Conservation (phyloP, 495 filamentous ascomycete genomes). For the Trichocladium antarcticum region DNA sequence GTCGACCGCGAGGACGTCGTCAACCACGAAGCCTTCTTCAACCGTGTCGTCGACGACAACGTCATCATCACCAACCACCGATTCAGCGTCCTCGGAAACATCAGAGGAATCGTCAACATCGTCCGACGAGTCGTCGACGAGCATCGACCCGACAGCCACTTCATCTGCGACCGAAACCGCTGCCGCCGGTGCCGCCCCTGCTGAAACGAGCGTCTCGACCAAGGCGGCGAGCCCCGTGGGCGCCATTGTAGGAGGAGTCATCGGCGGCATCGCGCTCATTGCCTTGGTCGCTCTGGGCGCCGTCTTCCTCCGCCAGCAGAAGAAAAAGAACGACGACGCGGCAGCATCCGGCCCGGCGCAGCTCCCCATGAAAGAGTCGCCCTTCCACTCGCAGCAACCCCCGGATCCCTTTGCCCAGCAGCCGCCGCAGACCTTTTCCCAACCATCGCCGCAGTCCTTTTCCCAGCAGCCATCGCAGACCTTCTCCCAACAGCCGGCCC, state of each 20-base stretch:
- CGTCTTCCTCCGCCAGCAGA: slow-evolving; percentile 29
- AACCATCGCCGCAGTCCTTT: background rate
- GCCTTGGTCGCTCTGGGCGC: slow-evolving; percentile 31
- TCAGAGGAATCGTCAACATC: no score
- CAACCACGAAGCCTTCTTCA: background rate
- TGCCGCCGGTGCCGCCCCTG: background rate
- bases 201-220: background rate
- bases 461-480: background rate
- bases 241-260: slow-evolving; percentile 40
- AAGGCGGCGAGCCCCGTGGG: slow-evolving; percentile 25
- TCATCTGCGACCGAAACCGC: background rate
- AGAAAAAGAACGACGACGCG: slow-evolving; percentile 14
- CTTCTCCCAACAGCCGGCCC: background rate
- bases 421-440: background rate
- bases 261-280: slow-evolving; percentile 38
- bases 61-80: background rate
- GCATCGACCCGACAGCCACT: background rate
- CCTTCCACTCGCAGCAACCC: background rate
- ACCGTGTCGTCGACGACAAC: background rate
- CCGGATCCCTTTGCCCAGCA: background rate
- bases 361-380: background rate
- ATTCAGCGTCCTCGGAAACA: background rate
- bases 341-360: slow-evolving; percentile 2
- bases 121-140: background rate
- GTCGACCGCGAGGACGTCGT: background rate